A percentile compares a stretch with the other conserved stretches of the same genome.
phyloP scores from a whole-genome alignment of 2,329 filamentous ascomycete species.

The Sphaerulina vaccinii region DNA sequence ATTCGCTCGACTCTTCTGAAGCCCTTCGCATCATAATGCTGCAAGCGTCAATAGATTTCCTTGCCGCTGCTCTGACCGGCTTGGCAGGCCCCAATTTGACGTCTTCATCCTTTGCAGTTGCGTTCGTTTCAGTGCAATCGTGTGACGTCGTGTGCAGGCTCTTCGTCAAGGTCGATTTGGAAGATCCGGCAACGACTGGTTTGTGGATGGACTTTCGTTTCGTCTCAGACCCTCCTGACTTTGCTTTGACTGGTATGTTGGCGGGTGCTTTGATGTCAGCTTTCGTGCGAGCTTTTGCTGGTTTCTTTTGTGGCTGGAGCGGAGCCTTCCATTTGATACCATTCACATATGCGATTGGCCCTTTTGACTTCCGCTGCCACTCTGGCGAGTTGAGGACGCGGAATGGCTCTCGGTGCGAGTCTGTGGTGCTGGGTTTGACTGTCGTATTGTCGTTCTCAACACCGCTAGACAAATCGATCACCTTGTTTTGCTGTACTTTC shows the following conservation, averaged over 20 bases:
- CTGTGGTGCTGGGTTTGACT: neutral
- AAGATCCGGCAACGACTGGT: too few relatives aligned
- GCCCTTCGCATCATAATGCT: neutral
- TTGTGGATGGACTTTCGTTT: neutral
- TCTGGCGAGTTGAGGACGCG: neutral
- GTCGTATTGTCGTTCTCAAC: conserved; percentile 3
- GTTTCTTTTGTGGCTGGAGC: neutral
- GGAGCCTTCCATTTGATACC: neutral
- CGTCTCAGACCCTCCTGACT: too few relatives aligned
- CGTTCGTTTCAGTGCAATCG: neutral
- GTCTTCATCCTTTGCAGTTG: neutral
- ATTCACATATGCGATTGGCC: neutral
- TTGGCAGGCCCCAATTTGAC: neutral
- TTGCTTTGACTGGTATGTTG: neutral
- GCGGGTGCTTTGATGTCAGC: neutral
- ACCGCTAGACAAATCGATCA: neutral
- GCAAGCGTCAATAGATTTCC: neutral
- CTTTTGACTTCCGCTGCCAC: neutral
- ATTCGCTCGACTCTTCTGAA: neutral
- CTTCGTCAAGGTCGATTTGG: neutral
- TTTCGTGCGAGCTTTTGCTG: neutral
- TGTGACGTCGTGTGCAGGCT: neutral
- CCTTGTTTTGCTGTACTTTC: neutral
- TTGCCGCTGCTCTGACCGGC: neutral
- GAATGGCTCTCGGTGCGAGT: neutral